Base-by-base conservation (phyloP, 2,329 filamentous ascomycete genomes). In the Fusarium palustre region DNA sequence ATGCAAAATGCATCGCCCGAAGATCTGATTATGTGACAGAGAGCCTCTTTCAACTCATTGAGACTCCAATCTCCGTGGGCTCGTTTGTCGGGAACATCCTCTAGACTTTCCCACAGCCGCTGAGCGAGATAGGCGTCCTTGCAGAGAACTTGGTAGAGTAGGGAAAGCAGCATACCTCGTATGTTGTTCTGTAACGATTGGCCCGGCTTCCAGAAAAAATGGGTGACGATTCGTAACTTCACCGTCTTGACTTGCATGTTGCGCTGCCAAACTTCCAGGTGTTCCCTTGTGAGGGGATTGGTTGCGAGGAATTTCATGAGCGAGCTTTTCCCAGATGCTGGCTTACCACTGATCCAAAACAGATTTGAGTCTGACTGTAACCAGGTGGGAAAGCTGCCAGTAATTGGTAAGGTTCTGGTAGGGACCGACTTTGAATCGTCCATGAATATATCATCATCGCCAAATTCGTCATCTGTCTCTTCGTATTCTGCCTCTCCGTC, bases 251-350 rank as follows among this genome's bases (percentile, higher is more conserved):
- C 12, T 11, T 11, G 36, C 18, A 20, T 38, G 2, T 16, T 5
- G 1, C 18, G 13, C 1, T 5, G 28, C 54, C 54, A 42, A 0
- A 2, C 3, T 1, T 18, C 28, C 0, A 57, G 55, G 30, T 34
- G 18, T 0, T 30, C 3, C 0, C 4, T 1, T 15, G 55, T 42
- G 4, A 1, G 1, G 2, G 0, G 0, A 3, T 15, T 52, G 2
- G 28, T 28, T 18, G 55, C 28, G 10, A 52, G 18, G 2, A 24
- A 53, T 1, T 38, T 55, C 31, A 55, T 31, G 0, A 55, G 42
- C 2, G 7, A 31, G 24, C 53, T 55, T 11, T 55, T 55, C 0
- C 53, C 53, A 0, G 53, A 55, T 1, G 24, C 53, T 5, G 53
- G 53, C 3, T 55, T 55, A 3, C 53, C 42, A 3, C 55, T 57